Conservation (phyloP, 768 basidiomycete genomes). For the Tremella yokohamensis region DNA sequence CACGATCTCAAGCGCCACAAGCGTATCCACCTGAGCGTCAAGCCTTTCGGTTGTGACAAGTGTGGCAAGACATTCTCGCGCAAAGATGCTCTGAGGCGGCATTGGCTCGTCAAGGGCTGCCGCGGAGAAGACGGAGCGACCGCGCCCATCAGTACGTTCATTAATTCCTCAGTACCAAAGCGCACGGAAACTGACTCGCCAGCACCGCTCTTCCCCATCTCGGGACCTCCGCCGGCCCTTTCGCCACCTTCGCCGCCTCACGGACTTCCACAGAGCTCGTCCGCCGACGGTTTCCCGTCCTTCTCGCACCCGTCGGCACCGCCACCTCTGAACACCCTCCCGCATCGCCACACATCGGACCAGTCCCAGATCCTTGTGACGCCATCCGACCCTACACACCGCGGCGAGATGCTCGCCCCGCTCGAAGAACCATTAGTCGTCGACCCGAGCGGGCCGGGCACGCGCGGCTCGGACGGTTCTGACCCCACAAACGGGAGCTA, state of each 20-base stretch:
- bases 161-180: background rate
- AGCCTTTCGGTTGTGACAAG: constrained; percentile 51
- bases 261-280: constrained; percentile 12
- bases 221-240: constrained; percentile 24
- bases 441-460: constrained; percentile 11
- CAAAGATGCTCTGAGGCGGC: constrained; percentile 50
- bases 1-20: constrained; percentile 53
- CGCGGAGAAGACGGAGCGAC: constrained; percentile 44
- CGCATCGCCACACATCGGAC: constrained; percentile 26
- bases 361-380: constrained; percentile 37
- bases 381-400: constrained; percentile 26
- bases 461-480: constrained; percentile 15
- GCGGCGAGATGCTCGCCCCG: constrained; percentile 5
- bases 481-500: constrained; percentile 25
- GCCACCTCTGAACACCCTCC: constrained; percentile 26
- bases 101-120: constrained; percentile 52
- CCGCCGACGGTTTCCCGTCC: constrained; percentile 6
- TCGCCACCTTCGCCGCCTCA: constrained; percentile 35
- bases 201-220: constrained; percentile 39
- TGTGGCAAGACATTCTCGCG: constrained; percentile 52
- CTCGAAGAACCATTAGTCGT: constrained; percentile 32
- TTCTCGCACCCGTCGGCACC: constrained; percentile 34
- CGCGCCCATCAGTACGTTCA: constrained; percentile 39
- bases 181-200: constrained; percentile 6
- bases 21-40: constrained; percentile 50